These are phyloP conservation scores for Knoxia roxburghii DNA, from an alignment of 257 asterid species.

Conservation along the genomic window DNA sequence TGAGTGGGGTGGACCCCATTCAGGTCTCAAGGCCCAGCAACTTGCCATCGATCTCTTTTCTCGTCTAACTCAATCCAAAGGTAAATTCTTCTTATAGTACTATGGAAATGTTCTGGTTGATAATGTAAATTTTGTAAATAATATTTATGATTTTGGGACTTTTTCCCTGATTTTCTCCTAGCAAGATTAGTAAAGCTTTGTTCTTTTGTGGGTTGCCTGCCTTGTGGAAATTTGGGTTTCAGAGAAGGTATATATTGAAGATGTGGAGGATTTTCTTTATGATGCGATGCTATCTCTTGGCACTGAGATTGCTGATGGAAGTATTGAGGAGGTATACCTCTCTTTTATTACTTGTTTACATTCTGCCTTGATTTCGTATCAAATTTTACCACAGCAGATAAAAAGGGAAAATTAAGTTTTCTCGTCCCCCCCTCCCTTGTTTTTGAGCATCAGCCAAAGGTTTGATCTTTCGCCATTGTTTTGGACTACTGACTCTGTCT, in stretches of 20 bases:
- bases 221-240: constrained; percentile 5
- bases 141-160: neutral
- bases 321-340: constrained; percentile 61
- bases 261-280: constrained; percentile 58
- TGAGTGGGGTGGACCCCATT: constrained; percentile 69
- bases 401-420: neutral
- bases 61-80: constrained; percentile 48
- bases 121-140: neutral
- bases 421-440: no score
- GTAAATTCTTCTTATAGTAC: constrained; percentile 12
- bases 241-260: constrained; percentile 58
- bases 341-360: neutral
- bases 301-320: constrained; percentile 57
- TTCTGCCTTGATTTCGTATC: neutral
- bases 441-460: neutral
- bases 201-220: neutral
- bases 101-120: neutral
- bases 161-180: neutral
- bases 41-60: constrained; percentile 32
- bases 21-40: constrained; percentile 42
- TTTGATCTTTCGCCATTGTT: neutral
- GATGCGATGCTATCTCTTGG: constrained; percentile 59
- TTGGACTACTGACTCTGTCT: neutral
- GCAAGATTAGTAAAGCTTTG: neutral
- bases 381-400: neutral